Evolutionary conservation across 1,139 yeast genomes (phyloP), one percentile per base, ranked within the genome.

Genomic region (Candida sp.): DNA sequence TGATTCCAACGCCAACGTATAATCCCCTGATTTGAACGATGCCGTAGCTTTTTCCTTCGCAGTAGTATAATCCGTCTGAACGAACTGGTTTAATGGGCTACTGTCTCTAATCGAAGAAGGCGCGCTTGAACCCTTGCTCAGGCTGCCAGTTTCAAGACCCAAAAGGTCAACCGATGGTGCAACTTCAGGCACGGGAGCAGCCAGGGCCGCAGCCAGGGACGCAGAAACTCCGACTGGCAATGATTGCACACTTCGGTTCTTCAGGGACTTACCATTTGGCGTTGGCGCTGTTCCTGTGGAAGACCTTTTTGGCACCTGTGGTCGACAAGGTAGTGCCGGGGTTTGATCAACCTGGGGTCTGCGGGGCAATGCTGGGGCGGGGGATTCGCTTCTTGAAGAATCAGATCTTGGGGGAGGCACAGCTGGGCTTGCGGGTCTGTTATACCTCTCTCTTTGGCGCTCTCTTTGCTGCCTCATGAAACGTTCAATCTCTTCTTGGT

Each of bases 11-110:
- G 99, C 94, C 6, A 75, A 68, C 6, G 84, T 67, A 65, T 88
- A 96, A 65, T 94, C 94, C n/a, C 99, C 99, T 12, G 84, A 79
- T 52, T 81, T 81, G 70, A 85, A 94, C 0, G 85, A 79, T 31
- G 77, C 78, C 3, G 84, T 72, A 4, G 92, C 98, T 33, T 79
- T 77, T 17, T 72, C 71, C 54, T 90, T 83, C 25, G 81, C 75
- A n/a, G 81, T 81, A 4, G 76, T 75, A 61, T 83, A 84, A 65
- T 81, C 80, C 6, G 83, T 78, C 46, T 78, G 74, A 31, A 72
- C 74, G 54, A 76, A 74, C 44, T 77, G 73, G 55, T 78, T 73
- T 46, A 78, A 63, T 4, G 72, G 66, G 2, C 49, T 40, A 3
- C 47, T 12, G 44, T 54, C 56, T 33, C 61, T 54, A 9, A 52